Percentiles rank a stretch among this genome's conserved stretches.
Evolutionary conservation across 768 basidiomycete genomes (phyloP).

Genomic region (Collybia mongolica): DNA sequence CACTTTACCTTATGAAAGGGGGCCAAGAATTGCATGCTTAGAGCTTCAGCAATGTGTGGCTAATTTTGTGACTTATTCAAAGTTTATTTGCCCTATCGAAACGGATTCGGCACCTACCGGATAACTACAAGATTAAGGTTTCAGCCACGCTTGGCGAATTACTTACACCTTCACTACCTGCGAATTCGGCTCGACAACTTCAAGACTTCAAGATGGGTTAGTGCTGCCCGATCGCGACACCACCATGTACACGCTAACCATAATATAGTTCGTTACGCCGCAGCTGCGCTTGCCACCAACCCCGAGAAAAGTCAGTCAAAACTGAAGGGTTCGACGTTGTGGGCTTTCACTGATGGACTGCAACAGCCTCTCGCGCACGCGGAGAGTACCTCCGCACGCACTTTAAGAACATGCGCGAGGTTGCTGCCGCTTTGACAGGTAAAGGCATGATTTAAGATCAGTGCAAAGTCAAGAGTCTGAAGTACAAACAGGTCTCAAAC

Average conservation of each 20-base stretch:
- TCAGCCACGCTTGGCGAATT: slow-evolving; percentile 35
- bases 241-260: slow-evolving; percentile 17
- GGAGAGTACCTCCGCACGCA: slow-evolving; percentile 98
- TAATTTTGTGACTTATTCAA: no score
- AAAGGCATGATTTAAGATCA: slow-evolving; percentile 20
- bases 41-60: no score
- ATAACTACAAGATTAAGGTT: slow-evolving; percentile 44
- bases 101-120: slow-evolving; percentile 15
- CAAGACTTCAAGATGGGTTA: slow-evolving; percentile 68
- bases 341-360: slow-evolving; percentile 17
- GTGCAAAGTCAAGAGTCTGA: slow-evolving; percentile 2
- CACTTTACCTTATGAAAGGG: no score
- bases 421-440: slow-evolving; percentile 93
- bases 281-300: slow-evolving; percentile 82
- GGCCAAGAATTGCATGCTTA: no score
- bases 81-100: no score
- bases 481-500: slow-evolving; percentile 69
- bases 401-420: slow-evolving; percentile 99
- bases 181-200: slow-evolving; percentile 42
- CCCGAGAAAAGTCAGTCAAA: slow-evolving; percentile 86
- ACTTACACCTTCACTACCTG: slow-evolving; percentile 16
- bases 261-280: slow-evolving; percentile 85
- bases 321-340: neutral
- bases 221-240: slow-evolving; percentile 27
- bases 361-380: slow-evolving; percentile 82